These are phyloP conservation scores for Cardamine resedifolia DNA, from an alignment of 345 rosid genomes.

Conservation along the genomic window DNA sequence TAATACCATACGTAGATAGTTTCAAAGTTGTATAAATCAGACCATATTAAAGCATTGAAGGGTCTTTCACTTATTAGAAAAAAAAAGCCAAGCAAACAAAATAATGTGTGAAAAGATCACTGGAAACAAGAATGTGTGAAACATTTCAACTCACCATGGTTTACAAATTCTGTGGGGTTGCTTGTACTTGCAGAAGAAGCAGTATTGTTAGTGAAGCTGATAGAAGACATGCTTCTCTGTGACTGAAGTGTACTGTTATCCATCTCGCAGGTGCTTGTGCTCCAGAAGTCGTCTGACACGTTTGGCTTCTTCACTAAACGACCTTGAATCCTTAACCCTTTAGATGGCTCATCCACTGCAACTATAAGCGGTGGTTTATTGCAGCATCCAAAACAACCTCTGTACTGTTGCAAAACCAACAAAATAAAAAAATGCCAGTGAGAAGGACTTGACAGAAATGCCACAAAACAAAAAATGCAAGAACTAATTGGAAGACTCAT, in stretches of 20 bases:
- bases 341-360: constrained; percentile 53
- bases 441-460: constrained; percentile 21
- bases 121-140: background rate
- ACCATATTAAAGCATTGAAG: background rate
- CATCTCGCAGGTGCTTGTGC: constrained; percentile 62
- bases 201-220: constrained; percentile 44
- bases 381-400: constrained; percentile 92
- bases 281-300: constrained; percentile 59
- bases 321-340: constrained; percentile 54
- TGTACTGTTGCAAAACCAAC: constrained; percentile 83
- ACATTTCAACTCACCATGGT: constrained; percentile 56
- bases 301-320: constrained; percentile 44
- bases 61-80: background rate
- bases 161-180: constrained; percentile 65
- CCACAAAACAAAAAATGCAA: background rate
- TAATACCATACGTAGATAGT: background rate
- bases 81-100: background rate
- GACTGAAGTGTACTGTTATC: constrained; percentile 56
- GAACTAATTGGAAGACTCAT: background rate
- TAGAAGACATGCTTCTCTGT: constrained; percentile 61
- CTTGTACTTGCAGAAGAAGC: constrained; percentile 46
- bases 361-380: constrained; percentile 45
- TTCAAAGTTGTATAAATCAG: background rate
- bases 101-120: background rate
- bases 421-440: constrained; percentile 36